Conservation (phyloP, 2,329 filamentous ascomycete species). For the Neophaeococcomyces mojaviensis region DNA sequence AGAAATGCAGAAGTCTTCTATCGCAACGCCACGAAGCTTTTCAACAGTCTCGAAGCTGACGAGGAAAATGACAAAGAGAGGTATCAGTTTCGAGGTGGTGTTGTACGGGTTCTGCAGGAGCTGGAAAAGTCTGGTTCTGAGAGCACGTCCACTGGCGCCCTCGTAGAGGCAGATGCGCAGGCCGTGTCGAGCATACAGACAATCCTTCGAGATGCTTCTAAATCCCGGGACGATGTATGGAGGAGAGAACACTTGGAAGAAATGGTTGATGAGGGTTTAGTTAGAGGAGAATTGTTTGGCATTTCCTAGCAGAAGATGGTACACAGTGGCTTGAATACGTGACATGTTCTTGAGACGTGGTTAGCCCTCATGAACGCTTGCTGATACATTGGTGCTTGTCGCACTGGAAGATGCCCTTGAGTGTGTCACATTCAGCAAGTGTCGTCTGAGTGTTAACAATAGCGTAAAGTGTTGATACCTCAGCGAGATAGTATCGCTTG, state of each 20-base stretch:
- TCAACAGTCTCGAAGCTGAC: constrained; percentile 20
- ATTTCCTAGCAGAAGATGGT: not conserved
- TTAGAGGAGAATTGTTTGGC: not conserved
- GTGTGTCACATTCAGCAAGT: too few relatives aligned
- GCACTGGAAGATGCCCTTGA: too few relatives aligned
- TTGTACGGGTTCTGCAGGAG: not conserved
- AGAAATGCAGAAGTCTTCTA: constrained; percentile 54
- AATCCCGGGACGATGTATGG: constrained; percentile 13
- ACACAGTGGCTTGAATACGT: too few relatives aligned
- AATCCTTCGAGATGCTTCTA: not conserved
- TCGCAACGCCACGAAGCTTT: constrained; percentile 39
- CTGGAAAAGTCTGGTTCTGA: not conserved
- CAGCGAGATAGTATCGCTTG: too few relatives aligned
- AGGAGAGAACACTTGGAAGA: constrained; percentile 16
- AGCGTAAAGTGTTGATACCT: too few relatives aligned
- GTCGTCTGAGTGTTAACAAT: too few relatives aligned
- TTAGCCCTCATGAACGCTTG: too few relatives aligned
- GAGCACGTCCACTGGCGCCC: constrained; percentile 9
- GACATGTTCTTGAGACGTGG: too few relatives aligned
- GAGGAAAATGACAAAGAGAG: constrained; percentile 14
- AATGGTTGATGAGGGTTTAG: constrained; percentile 21
- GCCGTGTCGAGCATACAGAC: not conserved
- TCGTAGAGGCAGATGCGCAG: constrained; percentile 9
- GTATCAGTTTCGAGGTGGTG: not conserved
- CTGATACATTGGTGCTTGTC: too few relatives aligned